phyloP scores from a whole-genome alignment of 768 basidiomycete species.

The Leccinum imitatum region DNA sequence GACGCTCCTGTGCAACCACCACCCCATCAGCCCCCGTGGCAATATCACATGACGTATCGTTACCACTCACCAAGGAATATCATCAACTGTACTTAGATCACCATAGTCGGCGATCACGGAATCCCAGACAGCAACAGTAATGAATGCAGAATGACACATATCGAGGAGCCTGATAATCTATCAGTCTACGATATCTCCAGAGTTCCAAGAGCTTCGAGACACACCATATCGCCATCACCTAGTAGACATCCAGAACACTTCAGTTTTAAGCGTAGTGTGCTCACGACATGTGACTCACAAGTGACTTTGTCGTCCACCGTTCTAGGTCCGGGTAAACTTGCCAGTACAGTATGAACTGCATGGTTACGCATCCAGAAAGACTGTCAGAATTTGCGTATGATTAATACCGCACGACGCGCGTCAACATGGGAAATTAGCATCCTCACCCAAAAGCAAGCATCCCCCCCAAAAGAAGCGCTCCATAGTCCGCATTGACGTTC shows the following conservation, averaged over 20 bases:
- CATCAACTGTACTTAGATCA: constrained; percentile 2
- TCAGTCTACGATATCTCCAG: background rate
- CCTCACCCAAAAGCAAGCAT: constrained; percentile 23
- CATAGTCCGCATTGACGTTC: constrained; percentile 13
- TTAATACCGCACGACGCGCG: background rate
- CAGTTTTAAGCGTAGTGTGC: background rate
- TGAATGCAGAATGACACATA: constrained; percentile 25
- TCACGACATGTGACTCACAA: constrained; percentile 15
- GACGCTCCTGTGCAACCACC: constrained; percentile 18
- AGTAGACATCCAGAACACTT: background rate
- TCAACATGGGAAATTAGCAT: background rate
- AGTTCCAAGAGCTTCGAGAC: background rate
- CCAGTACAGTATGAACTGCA: constrained; percentile 29
- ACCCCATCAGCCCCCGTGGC: background rate
- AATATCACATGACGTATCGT: background rate
- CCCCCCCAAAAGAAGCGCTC: constrained; percentile 23
- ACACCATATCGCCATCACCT: constrained; percentile 27
- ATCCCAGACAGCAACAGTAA: constrained; percentile 25
- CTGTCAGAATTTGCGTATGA: constrained; percentile 5
- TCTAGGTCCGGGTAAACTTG: constrained; percentile 16
- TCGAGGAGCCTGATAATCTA: constrained; percentile 20
- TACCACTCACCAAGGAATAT: constrained; percentile 24
- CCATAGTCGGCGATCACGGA: constrained; percentile 24
- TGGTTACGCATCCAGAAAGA: constrained; percentile 26
- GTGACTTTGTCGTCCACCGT: constrained; percentile 13